Evolutionary conservation across 163 green algal genomes (phyloP).

Genomic region (Chloroidium sp.): DNA sequence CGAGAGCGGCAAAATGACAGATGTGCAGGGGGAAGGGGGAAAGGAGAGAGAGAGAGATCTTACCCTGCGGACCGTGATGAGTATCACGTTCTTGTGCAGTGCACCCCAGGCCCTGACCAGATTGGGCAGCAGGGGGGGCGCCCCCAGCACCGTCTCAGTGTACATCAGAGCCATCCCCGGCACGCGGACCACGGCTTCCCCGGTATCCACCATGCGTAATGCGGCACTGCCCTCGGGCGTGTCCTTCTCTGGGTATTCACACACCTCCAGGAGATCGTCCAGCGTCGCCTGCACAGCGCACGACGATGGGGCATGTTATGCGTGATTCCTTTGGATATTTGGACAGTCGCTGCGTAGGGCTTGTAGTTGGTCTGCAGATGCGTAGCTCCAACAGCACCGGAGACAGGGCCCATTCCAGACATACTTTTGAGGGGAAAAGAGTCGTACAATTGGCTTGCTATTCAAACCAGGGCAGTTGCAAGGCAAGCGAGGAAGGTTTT

Average conservation of each 20-base stretch:
- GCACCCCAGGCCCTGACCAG: constrained; percentile 18
- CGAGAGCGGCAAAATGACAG: no score
- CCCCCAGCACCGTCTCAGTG: constrained; percentile 18
- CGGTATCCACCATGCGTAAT: background rate
- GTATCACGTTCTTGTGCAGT: constrained; percentile 19
- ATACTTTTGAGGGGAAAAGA: no score
- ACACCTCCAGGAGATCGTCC: background rate
- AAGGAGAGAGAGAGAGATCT: background rate
- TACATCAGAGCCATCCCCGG: constrained; percentile 41
- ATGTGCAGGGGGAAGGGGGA: no score
- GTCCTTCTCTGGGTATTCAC: background rate
- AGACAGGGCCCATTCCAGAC: no score
- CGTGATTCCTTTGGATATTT: background rate
- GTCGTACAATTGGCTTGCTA: no score
- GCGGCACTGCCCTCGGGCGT: background rate
- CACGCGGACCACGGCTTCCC: constrained; percentile 12
- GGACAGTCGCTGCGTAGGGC: no score
- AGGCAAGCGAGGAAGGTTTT: no score
- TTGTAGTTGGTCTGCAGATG: background rate
- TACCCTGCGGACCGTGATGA: constrained; percentile 20
- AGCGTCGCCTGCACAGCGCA: background rate
- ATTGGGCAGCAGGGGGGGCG: constrained; percentile 24
- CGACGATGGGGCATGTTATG: background rate
- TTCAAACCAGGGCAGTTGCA: no score
- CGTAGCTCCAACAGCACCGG: background rate